These are phyloP conservation scores for Ganoderma boninense DNA, from an alignment of 1,284 basidiomycete species.

Conservation along the genomic window DNA sequence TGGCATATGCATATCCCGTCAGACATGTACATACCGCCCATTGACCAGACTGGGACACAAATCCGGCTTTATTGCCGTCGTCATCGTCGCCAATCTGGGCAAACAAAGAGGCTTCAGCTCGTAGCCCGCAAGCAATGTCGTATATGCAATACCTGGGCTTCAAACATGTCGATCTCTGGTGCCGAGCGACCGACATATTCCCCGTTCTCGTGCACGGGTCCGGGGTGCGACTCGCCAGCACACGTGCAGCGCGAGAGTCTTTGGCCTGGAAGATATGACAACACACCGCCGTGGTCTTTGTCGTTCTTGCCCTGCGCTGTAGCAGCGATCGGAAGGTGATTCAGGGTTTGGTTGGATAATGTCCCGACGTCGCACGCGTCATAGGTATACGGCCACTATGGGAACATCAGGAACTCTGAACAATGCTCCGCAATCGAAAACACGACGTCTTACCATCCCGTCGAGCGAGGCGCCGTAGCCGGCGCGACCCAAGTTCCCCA, in stretches of 20 bases:
- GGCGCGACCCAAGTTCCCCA: conserved; percentile 66
- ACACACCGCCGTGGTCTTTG: conserved; percentile 39
- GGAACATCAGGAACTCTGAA: not conserved
- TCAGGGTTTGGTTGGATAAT: conserved; percentile 53
- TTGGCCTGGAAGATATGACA: conserved; percentile 81
- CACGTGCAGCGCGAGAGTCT: conserved; percentile 86
- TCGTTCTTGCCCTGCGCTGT: conserved; percentile 45
- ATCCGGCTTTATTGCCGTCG: conserved; percentile 32
- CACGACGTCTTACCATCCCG: conserved; percentile 48
- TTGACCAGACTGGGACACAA: conserved; percentile 56
- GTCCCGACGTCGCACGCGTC: conserved; percentile 67
- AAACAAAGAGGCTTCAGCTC: not conserved
- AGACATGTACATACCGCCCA: conserved; percentile 45
- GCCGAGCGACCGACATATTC: conserved; percentile 80
- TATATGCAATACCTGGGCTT: conserved; percentile 47
- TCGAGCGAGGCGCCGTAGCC: conserved; percentile 70
- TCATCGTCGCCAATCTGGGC: conserved; percentile 50
- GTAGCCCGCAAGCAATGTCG: not conserved
- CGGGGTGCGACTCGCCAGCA: conserved; percentile 82
- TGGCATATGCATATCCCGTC: not conserved
- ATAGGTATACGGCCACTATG: conserved; percentile 64
- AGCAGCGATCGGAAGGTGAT: conserved; percentile 49
- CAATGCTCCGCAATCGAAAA: not conserved
- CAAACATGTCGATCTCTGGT: conserved; percentile 88
- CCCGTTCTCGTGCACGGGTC: conserved; percentile 64